Conservation (phyloP, 345 rosid species). For the Gossypium rotundifolium region DNA sequence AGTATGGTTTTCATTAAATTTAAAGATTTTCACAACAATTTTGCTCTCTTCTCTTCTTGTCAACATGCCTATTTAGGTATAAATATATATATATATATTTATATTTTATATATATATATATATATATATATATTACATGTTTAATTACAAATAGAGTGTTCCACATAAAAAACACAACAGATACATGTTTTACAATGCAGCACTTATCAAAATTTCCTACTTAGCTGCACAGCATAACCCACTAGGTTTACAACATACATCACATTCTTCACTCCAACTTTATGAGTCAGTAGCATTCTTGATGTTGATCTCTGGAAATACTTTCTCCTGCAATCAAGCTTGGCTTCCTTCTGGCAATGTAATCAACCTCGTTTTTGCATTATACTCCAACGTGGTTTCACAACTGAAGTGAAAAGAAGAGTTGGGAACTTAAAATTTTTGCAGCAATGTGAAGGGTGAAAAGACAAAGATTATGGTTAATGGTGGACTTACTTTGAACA, state of each 20-base stretch:
- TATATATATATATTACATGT: conserved; percentile 12
- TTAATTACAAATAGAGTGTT: conserved; percentile 12
- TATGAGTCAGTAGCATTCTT: not conserved
- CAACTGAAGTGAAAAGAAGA: conserved; percentile 46
- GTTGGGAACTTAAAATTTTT: not conserved
- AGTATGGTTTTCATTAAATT: not conserved
- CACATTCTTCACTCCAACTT: conserved; percentile 14
- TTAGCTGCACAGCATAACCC: conserved; percentile 3
- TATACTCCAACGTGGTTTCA: conserved; percentile 53
- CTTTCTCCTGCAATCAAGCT: conserved; percentile 17
- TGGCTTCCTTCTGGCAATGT: not conserved
- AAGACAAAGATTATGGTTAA: not conserved
- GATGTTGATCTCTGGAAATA: not conserved
- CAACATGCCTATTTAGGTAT: conserved; percentile 8
- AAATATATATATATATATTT: no score
- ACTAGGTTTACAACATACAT: not conserved
- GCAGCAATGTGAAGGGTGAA: not conserved
- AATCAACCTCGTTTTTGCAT: conserved; percentile 43
- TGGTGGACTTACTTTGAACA: conserved; percentile 61
- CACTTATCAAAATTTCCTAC: not conserved
- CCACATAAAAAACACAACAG: not conserved
- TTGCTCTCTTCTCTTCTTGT: conserved; percentile 4
- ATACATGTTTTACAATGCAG: conserved; percentile 9
- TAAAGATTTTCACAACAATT: not conserved
- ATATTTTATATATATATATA: not conserved